phyloP scores from a whole-genome alignment of 108 stramenopile genomes.

The Skeletonema grethae region DNA sequence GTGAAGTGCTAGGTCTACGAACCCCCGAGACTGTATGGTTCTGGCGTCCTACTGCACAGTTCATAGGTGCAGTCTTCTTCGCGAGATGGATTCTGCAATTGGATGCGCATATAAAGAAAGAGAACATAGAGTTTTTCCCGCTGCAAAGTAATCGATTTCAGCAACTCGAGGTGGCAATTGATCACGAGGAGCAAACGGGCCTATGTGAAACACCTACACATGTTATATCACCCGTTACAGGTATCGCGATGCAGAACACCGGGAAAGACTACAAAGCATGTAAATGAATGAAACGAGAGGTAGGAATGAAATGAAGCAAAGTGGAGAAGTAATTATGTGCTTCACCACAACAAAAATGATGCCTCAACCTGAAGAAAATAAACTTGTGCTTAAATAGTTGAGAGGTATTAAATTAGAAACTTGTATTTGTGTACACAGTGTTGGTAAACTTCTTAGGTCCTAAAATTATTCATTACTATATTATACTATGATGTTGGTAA shows the following conservation, averaged over 20 bases:
- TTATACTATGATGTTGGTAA: background rate
- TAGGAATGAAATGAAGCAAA: too few species aligned
- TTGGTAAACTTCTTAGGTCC: too few species aligned
- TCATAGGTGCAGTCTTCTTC: conserved; percentile 46
- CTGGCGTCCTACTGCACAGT: conserved; percentile 54
- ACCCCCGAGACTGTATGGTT: conserved; percentile 43
- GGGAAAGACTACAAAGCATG: background rate
- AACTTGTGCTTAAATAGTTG: background rate
- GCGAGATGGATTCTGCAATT: conserved; percentile 35
- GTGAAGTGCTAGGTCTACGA: conserved; percentile 57
- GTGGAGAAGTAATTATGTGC: too few species aligned
- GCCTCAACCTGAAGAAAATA: background rate
- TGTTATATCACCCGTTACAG: too few species aligned
- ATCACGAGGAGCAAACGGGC: background rate
- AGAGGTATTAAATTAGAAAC: background rate
- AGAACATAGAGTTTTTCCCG: background rate
- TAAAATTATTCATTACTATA: background rate
- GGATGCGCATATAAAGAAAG: background rate
- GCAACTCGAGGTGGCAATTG: background rate
- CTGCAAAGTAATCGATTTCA: background rate
- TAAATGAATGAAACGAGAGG: background rate
- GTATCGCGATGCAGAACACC: background rate
- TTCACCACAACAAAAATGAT: background rate
- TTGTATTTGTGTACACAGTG: too few species aligned
- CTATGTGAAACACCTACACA: background rate